These are phyloP conservation scores for Erythrobasidium hasegawianum DNA, from an alignment of 1,284 basidiomycete species.

Conservation along the genomic window DNA sequence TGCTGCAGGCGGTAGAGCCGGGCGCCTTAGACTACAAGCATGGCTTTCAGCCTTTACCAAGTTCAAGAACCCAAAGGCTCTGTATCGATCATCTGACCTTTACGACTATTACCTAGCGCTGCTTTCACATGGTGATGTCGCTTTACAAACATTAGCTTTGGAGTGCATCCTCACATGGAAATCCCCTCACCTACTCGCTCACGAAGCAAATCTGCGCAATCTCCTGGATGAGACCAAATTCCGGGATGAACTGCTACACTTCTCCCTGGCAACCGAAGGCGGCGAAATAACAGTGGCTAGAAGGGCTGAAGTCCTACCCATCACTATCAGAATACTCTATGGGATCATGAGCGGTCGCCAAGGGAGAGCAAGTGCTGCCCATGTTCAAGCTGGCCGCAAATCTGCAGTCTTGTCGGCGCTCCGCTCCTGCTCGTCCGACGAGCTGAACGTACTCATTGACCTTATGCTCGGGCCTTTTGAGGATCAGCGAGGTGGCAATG, in stretches of 20 bases:
- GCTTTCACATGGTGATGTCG: constrained; percentile 77
- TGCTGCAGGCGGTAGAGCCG: constrained; percentile 24
- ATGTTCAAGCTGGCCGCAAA: constrained; percentile 67
- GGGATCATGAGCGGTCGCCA: constrained; percentile 82
- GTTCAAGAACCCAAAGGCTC: constrained; percentile 83
- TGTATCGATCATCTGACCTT: constrained; percentile 67
- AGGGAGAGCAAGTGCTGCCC: constrained; percentile 57
- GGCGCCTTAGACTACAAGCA: constrained; percentile 56
- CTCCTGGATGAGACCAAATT: constrained; percentile 83
- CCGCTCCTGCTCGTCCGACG: constrained; percentile 65
- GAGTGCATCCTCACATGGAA: constrained; percentile 83
- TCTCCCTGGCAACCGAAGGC: constrained; percentile 58
- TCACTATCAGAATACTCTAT: constrained; percentile 75
- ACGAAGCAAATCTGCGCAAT: constrained; percentile 64
- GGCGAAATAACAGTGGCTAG: constrained; percentile 61
- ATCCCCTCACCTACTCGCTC: constrained; percentile 61
- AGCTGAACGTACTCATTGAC: constrained; percentile 74
- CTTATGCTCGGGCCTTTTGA: constrained; percentile 82
- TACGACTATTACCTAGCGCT: constrained; percentile 66
- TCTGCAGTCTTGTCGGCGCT: constrained; percentile 72
- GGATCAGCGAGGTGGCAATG: constrained; percentile 40
- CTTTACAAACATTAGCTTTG: constrained; percentile 72
- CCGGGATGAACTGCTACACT: constrained; percentile 76
- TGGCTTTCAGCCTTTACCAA: constrained; percentile 87
- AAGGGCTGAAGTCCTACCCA: constrained; percentile 67